Evolutionary conservation across 23 red algal species (phyloP), one percentile per base, ranked within the genome.

Genomic region (Chondrus crispus): DNA sequence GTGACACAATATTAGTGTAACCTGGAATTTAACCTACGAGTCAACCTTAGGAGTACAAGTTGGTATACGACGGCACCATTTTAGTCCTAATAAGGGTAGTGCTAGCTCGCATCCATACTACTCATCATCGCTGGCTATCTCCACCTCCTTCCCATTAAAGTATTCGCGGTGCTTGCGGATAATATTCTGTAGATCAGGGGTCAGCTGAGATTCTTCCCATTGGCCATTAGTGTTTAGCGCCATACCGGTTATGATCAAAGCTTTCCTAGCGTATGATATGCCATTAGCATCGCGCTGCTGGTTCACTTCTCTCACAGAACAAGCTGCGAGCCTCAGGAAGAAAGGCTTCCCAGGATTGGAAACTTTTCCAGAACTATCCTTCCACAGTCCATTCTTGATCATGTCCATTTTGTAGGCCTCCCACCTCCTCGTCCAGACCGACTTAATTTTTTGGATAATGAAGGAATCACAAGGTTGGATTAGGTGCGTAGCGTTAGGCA

Each of bases 401-500:
- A 32, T 22, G 9, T 66, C 35, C 60, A 66, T 66, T 38, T 76
- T 76, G 24, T 76, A 45, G 22, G 71, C 71, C 35, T 76, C 71
- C 2, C 71, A 76, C 26, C 1, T 8, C 43, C 43, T 43, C 12
- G 22, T 47, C 71, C 71, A 76, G 12, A 1, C 2, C n/a, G 26
- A 26, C 1, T 76, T 76, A 47, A 76, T 20, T 22, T 41, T 47
- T 76, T 76, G 71, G 38, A 76, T 76, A 45, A 76, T 1, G 43
- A 76, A 76, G 43, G 37, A 45, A 47, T 76, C 71, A 16, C 71
- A 76, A 44, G 71, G 2, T 20, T 76, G 71, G 38, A 76, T 76
- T n/a, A 76, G 35, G 1, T 76, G 71, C 26, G 71, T 76, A 22
- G 26, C 26, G 35, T 76, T 76, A 11, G 71, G 43, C 9, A 38